phyloP scores from a whole-genome alignment of 2,329 filamentous ascomycete species.

The Waltergamsia citrina region DNA sequence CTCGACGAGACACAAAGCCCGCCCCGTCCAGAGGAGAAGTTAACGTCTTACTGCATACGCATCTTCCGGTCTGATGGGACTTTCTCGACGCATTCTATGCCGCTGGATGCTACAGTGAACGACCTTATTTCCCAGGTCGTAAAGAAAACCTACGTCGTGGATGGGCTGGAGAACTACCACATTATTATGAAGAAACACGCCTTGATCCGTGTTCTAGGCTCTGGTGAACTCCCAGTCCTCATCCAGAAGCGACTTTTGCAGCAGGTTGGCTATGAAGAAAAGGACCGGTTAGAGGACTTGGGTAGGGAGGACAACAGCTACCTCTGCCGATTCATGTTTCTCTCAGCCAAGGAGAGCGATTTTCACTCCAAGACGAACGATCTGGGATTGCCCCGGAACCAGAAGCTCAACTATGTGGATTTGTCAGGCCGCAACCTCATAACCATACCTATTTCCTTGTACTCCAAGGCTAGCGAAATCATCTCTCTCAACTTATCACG shows the following conservation, averaged over 20 bases:
- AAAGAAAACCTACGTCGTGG: constrained; percentile 88
- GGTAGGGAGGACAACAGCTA: constrained; percentile 97
- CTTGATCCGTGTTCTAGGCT: constrained; percentile 69
- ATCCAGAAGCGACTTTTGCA: constrained; percentile 88
- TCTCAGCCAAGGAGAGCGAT: constrained; percentile 80
- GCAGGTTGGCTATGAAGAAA: constrained; percentile 82
- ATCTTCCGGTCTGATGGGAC: constrained; percentile 92
- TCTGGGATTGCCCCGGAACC: constrained; percentile 68
- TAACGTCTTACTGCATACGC: constrained; percentile 78
- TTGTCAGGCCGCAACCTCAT: constrained; percentile 82
- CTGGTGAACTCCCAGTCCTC: constrained; percentile 71
- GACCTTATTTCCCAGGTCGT: constrained; percentile 86
- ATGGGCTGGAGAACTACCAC: constrained; percentile 87
- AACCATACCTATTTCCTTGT: constrained; percentile 89
- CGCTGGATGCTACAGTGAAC: constrained; percentile 72
- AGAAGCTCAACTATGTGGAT: constrained; percentile 92
- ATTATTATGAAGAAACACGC: constrained; percentile 93
- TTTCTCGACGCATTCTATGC: constrained; percentile 83
- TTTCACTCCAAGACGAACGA: constrained; percentile 63
- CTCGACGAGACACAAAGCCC: constrained; percentile 59
- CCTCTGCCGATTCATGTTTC: constrained; percentile 88
- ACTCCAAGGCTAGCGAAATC: constrained; percentile 85
- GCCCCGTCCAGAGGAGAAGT: constrained; percentile 65
- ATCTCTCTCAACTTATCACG: constrained; percentile 89
- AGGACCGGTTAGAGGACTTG: constrained; percentile 83